Conservation (phyloP, 441 rosid genomes). For the Mallotus repandus region DNA sequence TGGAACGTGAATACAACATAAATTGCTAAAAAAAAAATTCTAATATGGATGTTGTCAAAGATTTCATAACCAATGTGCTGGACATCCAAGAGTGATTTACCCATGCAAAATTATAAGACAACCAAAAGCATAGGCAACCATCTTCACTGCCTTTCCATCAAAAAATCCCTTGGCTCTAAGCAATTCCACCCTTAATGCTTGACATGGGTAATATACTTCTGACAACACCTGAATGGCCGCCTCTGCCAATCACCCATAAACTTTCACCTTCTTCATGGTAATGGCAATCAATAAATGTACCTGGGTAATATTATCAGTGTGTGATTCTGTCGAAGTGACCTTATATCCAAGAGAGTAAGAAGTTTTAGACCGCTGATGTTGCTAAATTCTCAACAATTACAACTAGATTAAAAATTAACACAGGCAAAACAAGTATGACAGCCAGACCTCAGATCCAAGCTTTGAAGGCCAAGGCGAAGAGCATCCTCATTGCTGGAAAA, state of each 20-base stretch:
- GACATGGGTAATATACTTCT: slow-evolving; percentile 75
- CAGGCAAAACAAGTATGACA: not conserved
- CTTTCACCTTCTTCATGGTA: slow-evolving; percentile 54
- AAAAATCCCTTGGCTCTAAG: slow-evolving; percentile 52
- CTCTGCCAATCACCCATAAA: slow-evolving; percentile 87
- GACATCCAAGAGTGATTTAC: slow-evolving; percentile 73
- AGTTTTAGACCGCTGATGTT: not conserved
- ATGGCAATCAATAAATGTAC: slow-evolving; percentile 91
- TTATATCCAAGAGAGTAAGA: not conserved
- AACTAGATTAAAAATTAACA: no score
- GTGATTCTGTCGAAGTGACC: no score
- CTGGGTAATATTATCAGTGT: no score
- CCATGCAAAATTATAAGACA: slow-evolving; percentile 45
- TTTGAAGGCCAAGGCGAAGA: not conserved
- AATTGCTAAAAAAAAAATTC: no score
- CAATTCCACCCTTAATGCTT: slow-evolving; percentile 28
- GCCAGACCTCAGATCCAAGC: not conserved
- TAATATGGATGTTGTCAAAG: slow-evolving; percentile 50
- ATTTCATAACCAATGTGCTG: slow-evolving; percentile 45
- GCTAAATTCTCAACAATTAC: no score
- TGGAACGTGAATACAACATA: no score
- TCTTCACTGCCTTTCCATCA: slow-evolving; percentile 98
- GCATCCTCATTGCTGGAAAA: not conserved
- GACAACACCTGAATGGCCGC: slow-evolving; percentile 75
- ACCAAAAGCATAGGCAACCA: slow-evolving; percentile 92